These are phyloP conservation scores for Aspergillus taichungensis DNA, from an alignment of 495 filamentous ascomycete species.

Conservation along the genomic window DNA sequence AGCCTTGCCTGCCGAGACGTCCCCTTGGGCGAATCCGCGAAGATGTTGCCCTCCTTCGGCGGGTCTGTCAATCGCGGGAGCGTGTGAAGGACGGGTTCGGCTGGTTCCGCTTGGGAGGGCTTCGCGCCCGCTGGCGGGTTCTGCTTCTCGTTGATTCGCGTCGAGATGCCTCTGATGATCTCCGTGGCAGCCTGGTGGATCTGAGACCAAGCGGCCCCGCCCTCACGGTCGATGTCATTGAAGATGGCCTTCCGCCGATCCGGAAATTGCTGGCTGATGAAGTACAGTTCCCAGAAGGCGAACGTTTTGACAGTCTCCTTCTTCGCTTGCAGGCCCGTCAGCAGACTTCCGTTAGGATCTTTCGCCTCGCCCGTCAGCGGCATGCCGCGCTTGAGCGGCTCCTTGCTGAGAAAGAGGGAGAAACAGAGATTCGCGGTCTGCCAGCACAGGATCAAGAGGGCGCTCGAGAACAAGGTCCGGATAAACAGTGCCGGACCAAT, in stretches of 20 bases:
- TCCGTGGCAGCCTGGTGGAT: constrained; percentile 57
- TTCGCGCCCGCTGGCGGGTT: constrained; percentile 34
- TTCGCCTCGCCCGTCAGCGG: constrained; percentile 77
- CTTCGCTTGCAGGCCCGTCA: constrained; percentile 72
- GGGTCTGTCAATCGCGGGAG: constrained; percentile 45
- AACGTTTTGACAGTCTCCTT: constrained; percentile 51
- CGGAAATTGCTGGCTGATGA: constrained; percentile 64
- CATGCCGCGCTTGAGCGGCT: constrained; percentile 71
- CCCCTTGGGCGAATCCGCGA: constrained; percentile 38
- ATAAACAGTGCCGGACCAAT: constrained; percentile 47
- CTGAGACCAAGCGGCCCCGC: constrained; percentile 73
- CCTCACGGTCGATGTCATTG: constrained; percentile 77
- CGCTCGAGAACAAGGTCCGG: constrained; percentile 54
- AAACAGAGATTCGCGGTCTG: constrained; percentile 67
- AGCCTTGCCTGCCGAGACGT: constrained; percentile 40
- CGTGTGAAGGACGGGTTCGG: constrained; percentile 31
- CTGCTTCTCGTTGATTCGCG: constrained; percentile 52
- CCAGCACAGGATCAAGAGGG: constrained; percentile 63
- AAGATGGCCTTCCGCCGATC: constrained; percentile 75
- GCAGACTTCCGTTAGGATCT: constrained; percentile 84
- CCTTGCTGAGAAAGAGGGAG: constrained; percentile 63
- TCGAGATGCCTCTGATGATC: constrained; percentile 54
- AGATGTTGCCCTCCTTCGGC: constrained; percentile 52
- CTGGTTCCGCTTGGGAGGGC: constrained; percentile 18
- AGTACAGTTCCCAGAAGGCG: constrained; percentile 83